Evolutionary conservation across 768 basidiomycete genomes (phyloP).

Genomic region (Phlebiopsis flavidoalba): DNA sequence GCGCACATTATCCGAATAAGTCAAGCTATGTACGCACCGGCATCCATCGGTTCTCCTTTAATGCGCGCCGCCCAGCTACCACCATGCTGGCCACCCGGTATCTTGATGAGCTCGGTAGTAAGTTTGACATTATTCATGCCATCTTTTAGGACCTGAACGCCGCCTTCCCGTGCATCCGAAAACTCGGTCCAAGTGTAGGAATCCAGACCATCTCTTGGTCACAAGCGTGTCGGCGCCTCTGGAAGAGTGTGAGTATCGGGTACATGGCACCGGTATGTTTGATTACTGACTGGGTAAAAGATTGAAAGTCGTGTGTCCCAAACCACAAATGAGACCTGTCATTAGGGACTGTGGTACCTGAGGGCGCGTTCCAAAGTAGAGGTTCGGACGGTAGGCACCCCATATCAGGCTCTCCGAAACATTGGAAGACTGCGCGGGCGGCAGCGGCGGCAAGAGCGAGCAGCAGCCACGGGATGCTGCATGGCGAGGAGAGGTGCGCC

Average conservation of each 20-base stretch:
- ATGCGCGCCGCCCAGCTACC: constrained; percentile 89
- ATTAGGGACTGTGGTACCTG: constrained; percentile 83
- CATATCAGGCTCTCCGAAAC: constrained; percentile 57
- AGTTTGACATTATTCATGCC: constrained; percentile 78
- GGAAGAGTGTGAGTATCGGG: neutral
- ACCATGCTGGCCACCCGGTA: constrained; percentile 76
- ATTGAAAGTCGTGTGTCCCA: constrained; percentile 79
- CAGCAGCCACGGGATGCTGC: constrained; percentile 40
- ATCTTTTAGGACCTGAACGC: constrained; percentile 81
- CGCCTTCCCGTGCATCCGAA: constrained; percentile 81
- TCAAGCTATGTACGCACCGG: constrained; percentile 36
- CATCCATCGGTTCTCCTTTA: constrained; percentile 71
- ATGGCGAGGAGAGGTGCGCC: constrained; percentile 24
- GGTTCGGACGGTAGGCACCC: constrained; percentile 86
- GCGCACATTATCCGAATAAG: neutral
- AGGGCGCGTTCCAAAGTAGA: constrained; percentile 93
- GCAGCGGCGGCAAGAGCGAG: constrained; percentile 38
- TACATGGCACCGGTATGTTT: neutral
- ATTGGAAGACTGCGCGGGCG: constrained; percentile 36
- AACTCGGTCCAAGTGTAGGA: constrained; percentile 86
- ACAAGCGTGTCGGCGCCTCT: constrained; percentile 83
- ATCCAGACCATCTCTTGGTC: constrained; percentile 80
- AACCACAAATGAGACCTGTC: constrained; percentile 95
- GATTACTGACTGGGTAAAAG: constrained; percentile 51
- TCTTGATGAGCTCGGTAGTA: constrained; percentile 80